Evolutionary conservation across 1,284 basidiomycete species (phyloP), one percentile per base, ranked within the genome.

Genomic region (Fomitopsis schrenkii): DNA sequence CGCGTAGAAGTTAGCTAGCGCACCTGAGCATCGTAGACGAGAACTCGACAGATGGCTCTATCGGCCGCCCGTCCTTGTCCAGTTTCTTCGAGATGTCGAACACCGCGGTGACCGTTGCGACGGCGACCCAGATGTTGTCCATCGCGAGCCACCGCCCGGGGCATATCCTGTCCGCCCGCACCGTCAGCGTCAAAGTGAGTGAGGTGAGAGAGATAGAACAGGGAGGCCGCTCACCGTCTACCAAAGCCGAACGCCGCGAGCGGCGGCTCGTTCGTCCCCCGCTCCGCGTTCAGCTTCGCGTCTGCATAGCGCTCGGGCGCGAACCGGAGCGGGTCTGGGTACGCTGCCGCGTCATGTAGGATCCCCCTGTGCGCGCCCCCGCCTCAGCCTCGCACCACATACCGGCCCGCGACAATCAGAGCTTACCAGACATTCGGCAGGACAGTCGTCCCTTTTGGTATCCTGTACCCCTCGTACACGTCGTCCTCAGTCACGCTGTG

Each of bases 211-310:
- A 40, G 40, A 14, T 26, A 26, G 2, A 12, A 46, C 6, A 8
- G 22, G 7, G 45, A 26, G 45, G 19, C 14, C 1, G 40, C 48
- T 2, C 46, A 79, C 80, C 81, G 71, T 69, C 79, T 57, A 35
- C 68, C 72, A 59, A 69, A 72, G 19, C 69, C 70, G 59, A 71
- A 72, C 5, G 67, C 68, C 15, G 66, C 62, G 44, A 62, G 60
- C 30, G 76, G 75, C 28, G 69, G 64, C 35, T 66, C 72, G 50
- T 77, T 77, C 58, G 72, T 71, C 3, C 68, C 69, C 5, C 63
- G 63, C 44, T 67, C 62, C 7, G 33, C 35, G 58, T 76, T 76
- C 59, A 30, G 40, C 44, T 62, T 58, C 35, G 55, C 42, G 48
- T 68, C 62, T 55, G 63, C 50, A 59, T 67, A 73, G 7, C 72